Conservation (phyloP, 169 alveolate genomes). For the Plasmodium coatneyi region DNA sequence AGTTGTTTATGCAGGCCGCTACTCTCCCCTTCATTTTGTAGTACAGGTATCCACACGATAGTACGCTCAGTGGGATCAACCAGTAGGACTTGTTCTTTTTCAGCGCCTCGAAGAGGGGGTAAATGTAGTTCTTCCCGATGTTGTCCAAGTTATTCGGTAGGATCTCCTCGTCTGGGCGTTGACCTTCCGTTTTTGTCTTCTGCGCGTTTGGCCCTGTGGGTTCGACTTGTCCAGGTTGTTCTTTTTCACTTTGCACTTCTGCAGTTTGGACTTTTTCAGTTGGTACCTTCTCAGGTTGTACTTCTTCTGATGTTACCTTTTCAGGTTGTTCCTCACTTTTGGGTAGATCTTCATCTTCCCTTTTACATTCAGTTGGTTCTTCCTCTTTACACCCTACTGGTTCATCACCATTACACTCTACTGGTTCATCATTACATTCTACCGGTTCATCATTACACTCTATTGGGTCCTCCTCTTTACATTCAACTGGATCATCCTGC, state of each 20-base stretch:
- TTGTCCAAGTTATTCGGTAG: neutral
- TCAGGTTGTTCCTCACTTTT: neutral
- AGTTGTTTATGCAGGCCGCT: neutral
- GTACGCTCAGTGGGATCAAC: slow-evolving; percentile 45
- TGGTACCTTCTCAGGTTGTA: neutral
- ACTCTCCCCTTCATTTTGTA: slow-evolving; percentile 27
- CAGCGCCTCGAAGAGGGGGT: neutral
- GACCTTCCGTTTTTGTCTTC: neutral
- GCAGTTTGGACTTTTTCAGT: too few species aligned
- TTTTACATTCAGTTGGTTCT: neutral
- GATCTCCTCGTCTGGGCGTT: neutral
- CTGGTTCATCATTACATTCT: neutral
- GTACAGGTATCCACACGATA: slow-evolving; percentile 21
- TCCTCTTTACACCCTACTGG: neutral
- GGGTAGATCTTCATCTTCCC: neutral
- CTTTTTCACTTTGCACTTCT: neutral
- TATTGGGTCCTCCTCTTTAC: neutral
- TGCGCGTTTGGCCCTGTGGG: neutral
- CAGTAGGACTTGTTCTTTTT: slow-evolving; percentile 39
- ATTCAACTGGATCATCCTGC: neutral
- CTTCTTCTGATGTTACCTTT: too few species aligned
- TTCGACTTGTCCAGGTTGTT: neutral
- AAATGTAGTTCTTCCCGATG: slow-evolving; percentile 2
- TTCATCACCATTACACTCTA: neutral
- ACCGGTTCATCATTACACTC: neutral